phyloP scores from a whole-genome alignment of 75 land plant genomes.

The Cupressus sempervirens region DNA sequence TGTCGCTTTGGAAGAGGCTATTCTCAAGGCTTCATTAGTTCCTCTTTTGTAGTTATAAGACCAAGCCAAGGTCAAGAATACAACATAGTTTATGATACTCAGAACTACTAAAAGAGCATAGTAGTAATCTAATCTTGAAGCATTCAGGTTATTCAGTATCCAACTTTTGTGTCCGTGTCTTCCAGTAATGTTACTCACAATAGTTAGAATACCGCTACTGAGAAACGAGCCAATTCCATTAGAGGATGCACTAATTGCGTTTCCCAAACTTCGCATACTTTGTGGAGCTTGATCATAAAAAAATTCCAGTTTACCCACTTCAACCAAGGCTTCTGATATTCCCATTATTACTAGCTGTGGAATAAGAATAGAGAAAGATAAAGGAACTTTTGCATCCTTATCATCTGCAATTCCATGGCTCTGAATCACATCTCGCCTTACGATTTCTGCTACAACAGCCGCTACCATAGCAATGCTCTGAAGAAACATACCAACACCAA shows the following conservation, averaged over 20 bases:
- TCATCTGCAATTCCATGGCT: constrained; percentile 23
- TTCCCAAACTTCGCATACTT: constrained; percentile 29
- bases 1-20: not conserved
- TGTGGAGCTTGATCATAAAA: constrained; percentile 76
- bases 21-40: not conserved
- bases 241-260: constrained; percentile 15
- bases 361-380: constrained; percentile 54
- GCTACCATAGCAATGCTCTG: constrained; percentile 34
- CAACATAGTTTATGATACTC: constrained; percentile 21
- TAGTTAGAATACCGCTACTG: constrained; percentile 28
- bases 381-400: constrained; percentile 17
- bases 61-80: constrained; percentile 25
- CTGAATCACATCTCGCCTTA: not conserved
- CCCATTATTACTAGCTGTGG: constrained; percentile 70
- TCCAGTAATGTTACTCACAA: constrained; percentile 24
- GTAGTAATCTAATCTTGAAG: constrained; percentile 28
- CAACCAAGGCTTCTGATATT: constrained; percentile 37
- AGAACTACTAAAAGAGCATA: constrained; percentile 33
- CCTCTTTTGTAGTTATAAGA: constrained; percentile 34
- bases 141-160: constrained; percentile 30
- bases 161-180: constrained; percentile 13
- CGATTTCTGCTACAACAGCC: constrained; percentile 35
- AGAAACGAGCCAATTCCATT: constrained; percentile 25
- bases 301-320: constrained; percentile 58
- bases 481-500: constrained; percentile 45